A percentile compares a stretch with the other conserved stretches of the same genome.
Conservation (phyloP, 2,329 filamentous ascomycete species). For the Huntiella moniliformis region DNA sequence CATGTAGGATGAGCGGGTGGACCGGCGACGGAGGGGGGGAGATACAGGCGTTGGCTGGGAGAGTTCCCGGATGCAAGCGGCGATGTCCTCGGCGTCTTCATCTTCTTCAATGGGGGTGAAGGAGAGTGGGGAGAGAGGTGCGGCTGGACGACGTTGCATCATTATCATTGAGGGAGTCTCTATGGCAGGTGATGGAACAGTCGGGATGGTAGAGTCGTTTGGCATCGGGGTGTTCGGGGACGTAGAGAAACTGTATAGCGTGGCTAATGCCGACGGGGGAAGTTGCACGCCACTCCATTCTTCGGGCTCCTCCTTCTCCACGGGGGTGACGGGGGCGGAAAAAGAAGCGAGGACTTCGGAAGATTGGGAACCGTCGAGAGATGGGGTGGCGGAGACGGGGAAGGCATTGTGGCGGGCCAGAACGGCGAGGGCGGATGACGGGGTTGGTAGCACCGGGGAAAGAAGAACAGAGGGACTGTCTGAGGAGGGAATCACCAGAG, state of each 20-base stretch:
- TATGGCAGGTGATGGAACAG: neutral
- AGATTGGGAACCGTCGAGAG: constrained; percentile 70
- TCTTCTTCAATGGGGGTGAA: neutral
- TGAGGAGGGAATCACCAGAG: constrained; percentile 33
- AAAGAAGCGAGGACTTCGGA: constrained; percentile 73
- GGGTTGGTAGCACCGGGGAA: constrained; percentile 43
- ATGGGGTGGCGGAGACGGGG: constrained; percentile 63
- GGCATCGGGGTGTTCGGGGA: constrained; percentile 19
- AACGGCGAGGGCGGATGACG: constrained; percentile 47
- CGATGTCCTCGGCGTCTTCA: constrained; percentile 7
- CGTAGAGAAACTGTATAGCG: constrained; percentile 53
- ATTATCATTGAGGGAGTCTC: neutral
- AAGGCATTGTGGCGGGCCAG: constrained; percentile 22
- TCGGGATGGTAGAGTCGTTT: constrained; percentile 24
- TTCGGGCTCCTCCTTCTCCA: constrained; percentile 39
- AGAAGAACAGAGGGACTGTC: constrained; percentile 18
- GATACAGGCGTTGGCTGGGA: constrained; percentile 13
- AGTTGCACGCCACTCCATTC: constrained; percentile 59
- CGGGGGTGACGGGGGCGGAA: constrained; percentile 70
- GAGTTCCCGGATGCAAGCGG: constrained; percentile 6
- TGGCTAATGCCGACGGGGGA: constrained; percentile 55
- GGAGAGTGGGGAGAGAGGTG: constrained; percentile 16
- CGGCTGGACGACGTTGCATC: constrained; percentile 22
- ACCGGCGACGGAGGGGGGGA: constrained; percentile 27
- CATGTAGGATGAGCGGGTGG: constrained; percentile 38